phyloP scores from a whole-genome alignment of 495 filamentous ascomycete species.

The Podospora appendiculata region DNA sequence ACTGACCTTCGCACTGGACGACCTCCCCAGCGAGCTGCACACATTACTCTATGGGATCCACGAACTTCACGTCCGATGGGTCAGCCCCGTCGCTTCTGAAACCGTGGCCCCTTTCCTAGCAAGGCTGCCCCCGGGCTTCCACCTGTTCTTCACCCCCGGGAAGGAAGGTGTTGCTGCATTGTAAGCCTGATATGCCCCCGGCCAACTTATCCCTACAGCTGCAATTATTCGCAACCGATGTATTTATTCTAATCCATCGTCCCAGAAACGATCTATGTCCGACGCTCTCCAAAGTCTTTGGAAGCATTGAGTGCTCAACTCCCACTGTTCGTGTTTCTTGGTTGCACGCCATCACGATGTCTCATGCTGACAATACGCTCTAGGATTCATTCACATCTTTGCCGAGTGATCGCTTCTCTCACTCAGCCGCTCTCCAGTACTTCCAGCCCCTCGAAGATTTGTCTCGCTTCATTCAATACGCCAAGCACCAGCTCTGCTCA shows the following conservation, averaged over 20 bases:
- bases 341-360: neutral
- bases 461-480: constrained; percentile 46
- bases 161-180: constrained; percentile 8
- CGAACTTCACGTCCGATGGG: constrained; percentile 78
- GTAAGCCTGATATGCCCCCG: neutral
- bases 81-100: constrained; percentile 47
- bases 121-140: constrained; percentile 70
- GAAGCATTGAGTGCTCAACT: constrained; percentile 44
- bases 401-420: constrained; percentile 56
- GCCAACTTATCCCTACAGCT: neutral
- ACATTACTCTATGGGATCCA: constrained; percentile 56
- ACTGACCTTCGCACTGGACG: constrained; percentile 61
- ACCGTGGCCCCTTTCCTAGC: constrained; percentile 63
- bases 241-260: neutral
- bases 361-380: constrained; percentile 1
- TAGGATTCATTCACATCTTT: constrained; percentile 63
- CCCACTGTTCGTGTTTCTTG: constrained; percentile 32
- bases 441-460: constrained; percentile 54
- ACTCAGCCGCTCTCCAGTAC: constrained; percentile 61
- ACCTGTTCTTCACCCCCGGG: constrained; percentile 69
- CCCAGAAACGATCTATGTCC: constrained; percentile 55
- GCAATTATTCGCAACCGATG: neutral
- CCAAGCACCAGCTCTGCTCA: constrained; percentile 50
- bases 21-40: constrained; percentile 65
- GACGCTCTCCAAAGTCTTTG: constrained; percentile 55